Base-by-base conservation (phyloP, 1,284 basidiomycete species). In the Mrakiaceae sp. region DNA sequence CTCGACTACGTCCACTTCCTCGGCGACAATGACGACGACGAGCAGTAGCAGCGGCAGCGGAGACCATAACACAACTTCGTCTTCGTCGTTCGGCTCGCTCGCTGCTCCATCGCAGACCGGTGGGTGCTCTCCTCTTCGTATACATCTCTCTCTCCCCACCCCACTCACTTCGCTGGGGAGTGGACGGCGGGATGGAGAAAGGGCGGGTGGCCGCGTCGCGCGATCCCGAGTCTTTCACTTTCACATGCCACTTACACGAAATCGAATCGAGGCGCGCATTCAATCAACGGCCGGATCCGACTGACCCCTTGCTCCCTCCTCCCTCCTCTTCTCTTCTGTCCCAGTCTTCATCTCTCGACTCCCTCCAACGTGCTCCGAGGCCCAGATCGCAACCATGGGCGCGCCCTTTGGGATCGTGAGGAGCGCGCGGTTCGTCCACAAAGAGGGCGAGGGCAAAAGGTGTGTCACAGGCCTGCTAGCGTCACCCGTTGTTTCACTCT, bases 321-420 rank as follows among this genome's bases (percentile, higher is more conserved):
- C 27, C 27, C 11, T 48, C n/a, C 11, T 11, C 47, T 47, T 16
- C 27, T 48, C 46, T 47, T 46, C 57, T 11, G 0, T 14, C 5
- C 10, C 51, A 66, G 64, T 66, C 27, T 66, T 66, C 56, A 54
- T 66, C 55, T 66, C 64, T 48, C 55, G 64, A 43, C 57, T 66
- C 12, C 6, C 64, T 5, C 64, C 64, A 5, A 66, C 64, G 8
- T 62, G 42, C 43, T 49, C 49, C 43, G 64, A 66, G 16, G n/a
- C 51, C 3, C 64, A 66, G 50, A 46, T 66, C 9, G 12, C 43
- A 12, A 43, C 59, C 27, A 46, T 66, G 14, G 64, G 60, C 40
- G n/a, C 52, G 5, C 53, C 64, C 8, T 66, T 44, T 46, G 64
- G 64, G 9, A 44, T 54, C 3, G 64, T 66, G 46, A 61, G 53